Conservation (phyloP, 2,329 filamentous ascomycete genomes). For the Coleophoma crateriformis region DNA sequence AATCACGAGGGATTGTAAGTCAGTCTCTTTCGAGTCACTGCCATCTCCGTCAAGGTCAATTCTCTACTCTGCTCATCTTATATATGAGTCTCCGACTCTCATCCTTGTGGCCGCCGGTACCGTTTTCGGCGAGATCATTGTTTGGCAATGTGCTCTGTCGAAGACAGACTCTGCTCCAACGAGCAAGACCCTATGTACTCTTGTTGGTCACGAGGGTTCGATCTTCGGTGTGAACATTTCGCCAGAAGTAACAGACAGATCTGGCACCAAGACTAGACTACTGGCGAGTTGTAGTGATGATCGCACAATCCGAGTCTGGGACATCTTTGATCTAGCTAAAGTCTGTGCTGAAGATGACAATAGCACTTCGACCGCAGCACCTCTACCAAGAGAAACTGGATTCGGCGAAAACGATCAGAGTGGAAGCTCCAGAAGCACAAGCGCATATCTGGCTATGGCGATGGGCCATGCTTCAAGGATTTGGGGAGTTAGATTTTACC, state of each 20-base stretch:
- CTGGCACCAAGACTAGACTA: constrained; percentile 46
- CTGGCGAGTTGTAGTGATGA: constrained; percentile 94
- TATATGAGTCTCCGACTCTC: constrained; percentile 49
- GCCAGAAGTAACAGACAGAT: constrained; percentile 34
- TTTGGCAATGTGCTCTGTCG: constrained; percentile 68
- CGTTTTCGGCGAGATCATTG: constrained; percentile 87
- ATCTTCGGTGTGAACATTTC: constrained; percentile 88
- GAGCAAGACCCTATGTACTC: constrained; percentile 44
- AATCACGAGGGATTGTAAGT: constrained; percentile 19
- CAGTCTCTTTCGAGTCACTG: constrained; percentile 39
- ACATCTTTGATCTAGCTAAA: constrained; percentile 41
- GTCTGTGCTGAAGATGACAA: not conserved
- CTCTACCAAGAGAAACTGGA: constrained; percentile 48
- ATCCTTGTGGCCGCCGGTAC: constrained; percentile 83
- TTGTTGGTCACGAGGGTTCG: constrained; percentile 78
- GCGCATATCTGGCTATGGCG: constrained; percentile 57
- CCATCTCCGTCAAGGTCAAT: constrained; percentile 72
- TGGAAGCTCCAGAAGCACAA: constrained; percentile 22
- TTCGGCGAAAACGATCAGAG: constrained; percentile 42
- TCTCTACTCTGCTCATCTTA: constrained; percentile 76
- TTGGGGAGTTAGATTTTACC: constrained; percentile 73
- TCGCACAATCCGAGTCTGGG: constrained; percentile 82
- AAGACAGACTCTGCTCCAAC: constrained; percentile 3
- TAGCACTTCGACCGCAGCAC: not conserved
- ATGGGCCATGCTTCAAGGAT: constrained; percentile 90